Conservation (phyloP, 371 early-diverging fungal genomes). For the Phascolomyces articulosus region DNA sequence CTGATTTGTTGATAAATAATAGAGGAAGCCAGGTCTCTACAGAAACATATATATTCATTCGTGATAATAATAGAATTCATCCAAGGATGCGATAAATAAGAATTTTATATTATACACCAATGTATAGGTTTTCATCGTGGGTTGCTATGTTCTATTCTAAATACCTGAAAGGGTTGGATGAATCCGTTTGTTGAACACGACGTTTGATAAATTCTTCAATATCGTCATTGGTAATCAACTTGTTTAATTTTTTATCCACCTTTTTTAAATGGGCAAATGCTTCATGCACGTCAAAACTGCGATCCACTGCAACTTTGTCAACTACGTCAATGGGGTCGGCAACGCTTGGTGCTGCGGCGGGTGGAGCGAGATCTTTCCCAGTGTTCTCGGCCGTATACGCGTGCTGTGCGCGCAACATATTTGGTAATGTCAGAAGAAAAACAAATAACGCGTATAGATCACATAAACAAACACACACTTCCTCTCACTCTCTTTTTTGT, state of each 20-base stretch:
- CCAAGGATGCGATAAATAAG: too few species aligned
- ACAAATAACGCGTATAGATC: background rate
- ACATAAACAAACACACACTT: too few species aligned
- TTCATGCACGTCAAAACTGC: conserved; percentile 5
- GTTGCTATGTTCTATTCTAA: too few species aligned
- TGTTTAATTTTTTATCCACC: background rate
- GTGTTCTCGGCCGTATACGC: background rate
- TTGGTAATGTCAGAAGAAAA: background rate
- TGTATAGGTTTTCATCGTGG: too few species aligned
- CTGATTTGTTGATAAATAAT: conserved; percentile 62
- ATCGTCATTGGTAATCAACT: conserved; percentile 3
- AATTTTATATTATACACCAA: too few species aligned
- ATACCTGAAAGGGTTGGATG: conserved; percentile 15
- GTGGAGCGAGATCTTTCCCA: background rate
- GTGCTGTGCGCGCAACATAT: background rate
- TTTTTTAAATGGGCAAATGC: conserved; percentile 6
- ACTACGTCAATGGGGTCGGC: conserved; percentile 1
- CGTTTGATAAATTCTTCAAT: conserved; percentile 1
- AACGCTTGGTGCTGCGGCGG: conserved; percentile 2
- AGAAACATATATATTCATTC: background rate
- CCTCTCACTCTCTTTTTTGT: too few species aligned
- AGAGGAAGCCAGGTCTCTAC: conserved; percentile 31
- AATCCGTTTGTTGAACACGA: conserved; percentile 10
- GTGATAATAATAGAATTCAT: background rate
- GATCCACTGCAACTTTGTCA: background rate